Percentiles rank a stretch among this genome's conserved stretches.
These are phyloP conservation scores for Sonneratia alba DNA, from an alignment of 345 rosid species.

Conservation along the genomic window DNA sequence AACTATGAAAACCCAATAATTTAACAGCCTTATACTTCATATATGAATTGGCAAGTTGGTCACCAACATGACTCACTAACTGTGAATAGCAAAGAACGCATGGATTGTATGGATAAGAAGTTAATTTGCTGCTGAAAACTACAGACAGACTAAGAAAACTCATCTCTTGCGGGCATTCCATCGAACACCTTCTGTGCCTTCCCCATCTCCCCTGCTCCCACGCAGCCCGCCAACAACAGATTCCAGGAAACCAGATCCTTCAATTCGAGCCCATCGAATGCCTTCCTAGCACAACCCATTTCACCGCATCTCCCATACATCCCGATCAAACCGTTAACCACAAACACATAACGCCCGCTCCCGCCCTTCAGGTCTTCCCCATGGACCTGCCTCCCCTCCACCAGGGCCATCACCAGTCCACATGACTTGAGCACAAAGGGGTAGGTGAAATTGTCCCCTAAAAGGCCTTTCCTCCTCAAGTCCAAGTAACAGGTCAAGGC, in stretches of 20 bases:
- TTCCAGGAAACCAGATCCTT: slow-evolving; percentile 39
- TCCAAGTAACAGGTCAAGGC: slow-evolving; percentile 23
- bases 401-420: slow-evolving; percentile 16
- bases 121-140: neutral
- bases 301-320: slow-evolving; percentile 31
- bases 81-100: neutral
- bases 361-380: slow-evolving; percentile 35
- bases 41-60: neutral
- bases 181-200: slow-evolving; percentile 30
- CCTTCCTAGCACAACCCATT: slow-evolving; percentile 17
- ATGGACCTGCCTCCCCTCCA: slow-evolving; percentile 22
- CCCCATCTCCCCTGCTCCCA: slow-evolving; percentile 17
- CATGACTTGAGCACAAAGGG: slow-evolving; percentile 34
- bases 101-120: neutral
- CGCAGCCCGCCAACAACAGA: slow-evolving; percentile 27
- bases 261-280: slow-evolving; percentile 25
- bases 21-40: neutral
- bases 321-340: slow-evolving; percentile 26
- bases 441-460: slow-evolving; percentile 26
- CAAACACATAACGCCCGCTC: slow-evolving; percentile 18
- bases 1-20: neutral
- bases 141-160: slow-evolving; percentile 26
- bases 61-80: neutral
- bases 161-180: slow-evolving; percentile 33
- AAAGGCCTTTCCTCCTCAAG: slow-evolving; percentile 21